Evolutionary conservation across 192 early-diverging fungal species (phyloP), one percentile per base, ranked within the genome.

Genomic region (Coemansia javaensis): DNA sequence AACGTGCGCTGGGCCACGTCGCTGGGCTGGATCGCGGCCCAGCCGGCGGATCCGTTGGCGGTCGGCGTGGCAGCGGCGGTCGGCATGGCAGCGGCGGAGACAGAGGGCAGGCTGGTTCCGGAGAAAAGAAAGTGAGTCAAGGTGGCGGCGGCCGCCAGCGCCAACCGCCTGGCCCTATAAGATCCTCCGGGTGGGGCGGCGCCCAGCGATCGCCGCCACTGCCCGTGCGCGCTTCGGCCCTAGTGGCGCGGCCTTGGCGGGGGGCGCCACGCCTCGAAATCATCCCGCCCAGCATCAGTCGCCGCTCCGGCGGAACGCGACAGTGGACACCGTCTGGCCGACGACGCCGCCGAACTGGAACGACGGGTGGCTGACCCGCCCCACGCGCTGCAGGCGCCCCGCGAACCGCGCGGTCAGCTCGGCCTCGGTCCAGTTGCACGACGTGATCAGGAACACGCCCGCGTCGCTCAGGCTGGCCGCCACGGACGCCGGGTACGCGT

Each of bases 351-450:
- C 91, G 79, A 97, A 97, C 45, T 56, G 77, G 60, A 94, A 93
- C 30, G 87, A 82, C 12, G 81, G 84, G 66, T 97, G 88, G 63
- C 86, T 83, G 47, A 93, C 75, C 44, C 85, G 77, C 9, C 79
- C 85, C 25, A 79, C 58, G 35, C 83, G 85, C 31, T 73, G 75
- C 38, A 96, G 85, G 10, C 79, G 61, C 30, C 54, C 51, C 56
- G 52, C 32, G 37, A 69, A 72, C 18, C 47, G 41, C 21, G 71
- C 66, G 3, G 85, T 66, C 55, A 97, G 71, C 66, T 97, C 94
- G 10, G 87, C 79, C 41, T 88, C 85, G 3, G 91, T 93, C 89
- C 89, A 97, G 37, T 97, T 97, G 60, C 94, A 97, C 40, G 84
- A 87, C 2, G 94, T 97, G 42, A 97, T 91, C 43, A 97, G 56